Evolutionary conservation across 164 flowering plant species (phyloP), one percentile per base, ranked within the genome.

Genomic region (Kingdonia uniflora): DNA sequence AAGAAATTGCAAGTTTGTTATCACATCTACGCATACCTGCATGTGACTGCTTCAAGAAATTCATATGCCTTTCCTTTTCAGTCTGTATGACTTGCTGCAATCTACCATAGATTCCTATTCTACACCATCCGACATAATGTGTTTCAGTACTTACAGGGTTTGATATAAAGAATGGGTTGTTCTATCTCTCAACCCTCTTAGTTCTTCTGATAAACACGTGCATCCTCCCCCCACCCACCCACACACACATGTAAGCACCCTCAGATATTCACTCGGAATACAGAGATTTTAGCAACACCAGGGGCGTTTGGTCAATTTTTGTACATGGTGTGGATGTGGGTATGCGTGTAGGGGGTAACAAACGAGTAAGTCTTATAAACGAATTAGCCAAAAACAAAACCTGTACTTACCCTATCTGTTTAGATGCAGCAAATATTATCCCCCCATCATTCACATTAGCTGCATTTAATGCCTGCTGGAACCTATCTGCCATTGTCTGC

Each of bases 71-170:
- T 56, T 76, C 80, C 69, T 79, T 86, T 60, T 89, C 88, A 54
- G 17, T 65, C 67, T 71, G 87, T 71, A 86, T 74, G 56, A 84
- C 67, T 54, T 63, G 77, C 76, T 82, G 92, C 80, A 89, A 62
- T 71, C 74, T 76, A 56, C 73, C 78, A 78, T 62, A 71, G 37
- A 71, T 66, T 51, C 85, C 88, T 65, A 19, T 42, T 21, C 87
- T 79, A 65, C 71, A 68, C 19, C 61, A 50, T 64, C 46, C n/a
- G n/a, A n/a, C n/a, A n/a, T n/a, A n/a, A n/a, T n/a, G n/a, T n/a
- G n/a, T n/a, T n/a, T n/a, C n/a, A n/a, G n/a, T n/a, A n/a, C n/a
- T n/a, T n/a, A n/a, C n/a, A n/a, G n/a, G n/a, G n/a, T n/a, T n/a
- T n/a, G n/a, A n/a, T n/a, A n/a, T n/a, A n/a, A n/a, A n/a, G n/a